Base-by-base conservation (phyloP, 306 rosid genomes). In the Citrullus colocynthis region DNA sequence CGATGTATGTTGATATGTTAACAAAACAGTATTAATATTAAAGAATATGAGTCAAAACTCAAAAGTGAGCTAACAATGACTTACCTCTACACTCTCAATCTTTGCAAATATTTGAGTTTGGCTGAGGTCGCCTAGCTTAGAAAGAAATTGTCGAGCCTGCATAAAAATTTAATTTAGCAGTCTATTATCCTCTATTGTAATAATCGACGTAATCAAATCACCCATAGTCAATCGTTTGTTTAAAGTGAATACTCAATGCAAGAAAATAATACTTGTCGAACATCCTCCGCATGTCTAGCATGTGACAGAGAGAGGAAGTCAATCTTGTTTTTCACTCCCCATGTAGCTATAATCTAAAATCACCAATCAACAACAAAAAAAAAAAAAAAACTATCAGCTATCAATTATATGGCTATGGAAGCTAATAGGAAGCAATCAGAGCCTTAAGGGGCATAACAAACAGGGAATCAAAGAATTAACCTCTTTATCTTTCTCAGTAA, bases 401-500 rank as follows among this genome's bases (percentile, higher is more conserved):
- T 24, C 34, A 18, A 10, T 21, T 5, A 32, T 60, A 76, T 76
- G 66, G 79, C n/a, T 56, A 21, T 21, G n/a, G 39, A 57, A 57
- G 11, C 20, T 44, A 18, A 37, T 3, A n/a, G 51, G 32, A 52
- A 37, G 78, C 18, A 75, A 36, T 54, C 62, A 55, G 28, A 52
- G 16, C 30, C 20, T 60, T 28, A 41, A 34, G 48, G 63, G 17
- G 54, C 65, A 42, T 21, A 39, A 3, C 14, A 24, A 54, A n/a
- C 21, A 9, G 9, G 36, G 37, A 59, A 52, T 12, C 57, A 20
- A 48, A 14, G 12, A 64, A 17, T 28, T 30, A 14, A 5, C 74
- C 60, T 96, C 91, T 90, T 89, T 88, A 84, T 96, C 99, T 81
- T 77, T 80, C 57, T 89, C 96, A 58, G 98, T 78, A 66, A 96